phyloP scores from a whole-genome alignment of 306 rosid species.

The Carpinus viminea region DNA sequence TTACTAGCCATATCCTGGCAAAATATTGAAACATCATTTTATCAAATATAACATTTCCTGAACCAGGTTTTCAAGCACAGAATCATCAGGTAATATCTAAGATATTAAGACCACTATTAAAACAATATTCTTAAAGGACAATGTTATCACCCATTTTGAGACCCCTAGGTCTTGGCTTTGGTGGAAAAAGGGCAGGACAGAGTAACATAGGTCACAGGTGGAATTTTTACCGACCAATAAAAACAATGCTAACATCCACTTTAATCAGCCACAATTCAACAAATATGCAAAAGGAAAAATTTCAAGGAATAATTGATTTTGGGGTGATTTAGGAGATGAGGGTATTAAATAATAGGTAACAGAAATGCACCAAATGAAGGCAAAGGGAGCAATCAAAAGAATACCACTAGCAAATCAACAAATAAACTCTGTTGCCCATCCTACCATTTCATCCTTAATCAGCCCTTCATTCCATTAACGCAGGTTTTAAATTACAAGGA shows the following conservation, averaged over 20 bases:
- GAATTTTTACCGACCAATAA: background rate
- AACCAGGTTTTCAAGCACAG: background rate
- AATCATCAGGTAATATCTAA: background rate
- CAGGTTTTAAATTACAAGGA: background rate
- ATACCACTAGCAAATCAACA: background rate
- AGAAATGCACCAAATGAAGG: background rate
- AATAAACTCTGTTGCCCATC: background rate
- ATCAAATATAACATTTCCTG: background rate
- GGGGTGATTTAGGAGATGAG: background rate
- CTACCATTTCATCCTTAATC: background rate
- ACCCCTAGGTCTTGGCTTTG: background rate
- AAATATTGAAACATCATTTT: background rate
- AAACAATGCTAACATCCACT: background rate
- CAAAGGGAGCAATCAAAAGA: background rate
- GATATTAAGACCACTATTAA: background rate
- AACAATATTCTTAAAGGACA: background rate
- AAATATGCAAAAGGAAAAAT: background rate
- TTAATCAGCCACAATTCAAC: background rate
- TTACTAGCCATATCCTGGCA: background rate
- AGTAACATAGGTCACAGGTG: background rate
- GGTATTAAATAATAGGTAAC: background rate
- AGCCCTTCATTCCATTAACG: no score
- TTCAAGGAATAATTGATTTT: background rate
- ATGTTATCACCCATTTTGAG: background rate
- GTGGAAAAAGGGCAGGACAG: background rate